These are phyloP conservation scores for Dovyalis caffra DNA, from an alignment of 345 rosid species.

Conservation along the genomic window DNA sequence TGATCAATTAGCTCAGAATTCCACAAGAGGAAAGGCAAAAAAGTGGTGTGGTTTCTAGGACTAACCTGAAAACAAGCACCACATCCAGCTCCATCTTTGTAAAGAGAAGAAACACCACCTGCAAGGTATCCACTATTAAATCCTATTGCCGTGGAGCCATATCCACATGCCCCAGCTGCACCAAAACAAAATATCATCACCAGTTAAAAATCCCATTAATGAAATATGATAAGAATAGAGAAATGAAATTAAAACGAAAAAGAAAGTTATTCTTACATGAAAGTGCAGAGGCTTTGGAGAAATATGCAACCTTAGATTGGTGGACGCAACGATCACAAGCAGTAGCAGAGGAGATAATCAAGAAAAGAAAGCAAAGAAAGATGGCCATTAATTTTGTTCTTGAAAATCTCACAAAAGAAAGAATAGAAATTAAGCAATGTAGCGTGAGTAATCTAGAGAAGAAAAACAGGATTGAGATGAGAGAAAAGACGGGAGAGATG, in stretches of 20 bases:
- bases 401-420: neutral
- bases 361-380: constrained; percentile 32
- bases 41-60: neutral
- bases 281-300: constrained; percentile 63
- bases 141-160: constrained; percentile 64
- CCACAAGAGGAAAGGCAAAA: neutral
- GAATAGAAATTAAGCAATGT: neutral
- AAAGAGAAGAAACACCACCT: constrained; percentile 64
- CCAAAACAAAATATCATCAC: neutral
- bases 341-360: constrained; percentile 41
- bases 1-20: neutral
- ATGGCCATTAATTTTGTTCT: constrained; percentile 35
- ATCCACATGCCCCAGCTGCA: constrained; percentile 95
- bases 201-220: constrained; percentile 19
- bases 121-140: constrained; percentile 75
- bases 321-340: constrained; percentile 94
- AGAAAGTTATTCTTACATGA: constrained; percentile 41
- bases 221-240: neutral
- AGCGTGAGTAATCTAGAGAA: neutral
- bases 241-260: neutral
- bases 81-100: constrained; percentile 83
- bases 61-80: constrained; percentile 86
- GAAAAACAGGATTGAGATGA: neutral
- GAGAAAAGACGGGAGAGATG: neutral
- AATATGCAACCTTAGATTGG: constrained; percentile 62